A percentile compares a stretch with the other conserved stretches of the same genome.
phyloP scores from a whole-genome alignment of 2,329 filamentous ascomycete species.

The Byssoonygena ceratinophila region DNA sequence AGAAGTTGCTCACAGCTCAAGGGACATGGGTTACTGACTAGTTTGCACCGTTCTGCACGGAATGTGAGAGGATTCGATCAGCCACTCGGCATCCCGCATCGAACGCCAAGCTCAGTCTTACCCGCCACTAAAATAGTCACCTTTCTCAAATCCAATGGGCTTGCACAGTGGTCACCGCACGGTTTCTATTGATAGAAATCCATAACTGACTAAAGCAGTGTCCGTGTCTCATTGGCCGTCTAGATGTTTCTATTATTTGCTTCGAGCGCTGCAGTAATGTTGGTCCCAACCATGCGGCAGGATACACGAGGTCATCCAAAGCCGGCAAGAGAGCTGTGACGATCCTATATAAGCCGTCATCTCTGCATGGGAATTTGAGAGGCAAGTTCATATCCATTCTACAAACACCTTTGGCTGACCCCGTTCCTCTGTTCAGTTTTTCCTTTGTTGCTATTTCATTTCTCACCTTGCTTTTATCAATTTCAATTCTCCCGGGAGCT shows the following conservation, averaged over 20 bases:
- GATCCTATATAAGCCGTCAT: constrained; percentile 5
- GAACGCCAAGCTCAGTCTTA: background rate
- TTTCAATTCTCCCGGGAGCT: constrained; percentile 13
- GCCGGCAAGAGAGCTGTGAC: background rate
- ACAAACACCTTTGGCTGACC: background rate
- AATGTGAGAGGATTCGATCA: no score
- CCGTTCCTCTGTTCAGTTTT: constrained; percentile 1
- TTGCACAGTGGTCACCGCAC: background rate
- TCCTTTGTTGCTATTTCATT: constrained; percentile 13
- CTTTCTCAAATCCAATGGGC: background rate
- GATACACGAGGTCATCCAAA: background rate
- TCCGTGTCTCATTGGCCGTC: background rate
- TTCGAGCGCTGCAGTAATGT: constrained; percentile 1
- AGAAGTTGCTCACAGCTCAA: no score
- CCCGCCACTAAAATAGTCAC: constrained; percentile 8
- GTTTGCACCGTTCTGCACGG: no score
- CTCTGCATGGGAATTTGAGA: background rate
- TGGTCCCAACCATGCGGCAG: background rate
- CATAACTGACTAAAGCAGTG: background rate
- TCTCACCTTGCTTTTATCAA: constrained; percentile 12
- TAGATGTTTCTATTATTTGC: constrained; percentile 6
- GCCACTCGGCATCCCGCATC: constrained; percentile 2
- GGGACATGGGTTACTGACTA: no score
- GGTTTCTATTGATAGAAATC: constrained; percentile 11
- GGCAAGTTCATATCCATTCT: background rate